A percentile compares a stretch with the other conserved stretches of the same genome.
Evolutionary conservation across 192 early-diverging fungal genomes (phyloP).

Genomic region (Piromyces finnis): DNA sequence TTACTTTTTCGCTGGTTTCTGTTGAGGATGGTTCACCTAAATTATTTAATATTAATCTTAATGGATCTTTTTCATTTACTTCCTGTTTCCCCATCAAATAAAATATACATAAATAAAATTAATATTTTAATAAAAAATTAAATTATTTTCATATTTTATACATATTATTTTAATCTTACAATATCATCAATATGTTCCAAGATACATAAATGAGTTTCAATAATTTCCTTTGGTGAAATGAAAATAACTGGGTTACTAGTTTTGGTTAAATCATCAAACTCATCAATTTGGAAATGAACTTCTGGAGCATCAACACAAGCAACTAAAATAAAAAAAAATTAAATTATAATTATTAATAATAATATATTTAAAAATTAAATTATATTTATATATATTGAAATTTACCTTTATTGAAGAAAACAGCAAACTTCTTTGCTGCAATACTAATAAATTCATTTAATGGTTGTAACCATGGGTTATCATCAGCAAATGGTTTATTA

Average conservation of each 20-base stretch:
- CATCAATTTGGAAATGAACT: conserved; percentile 76
- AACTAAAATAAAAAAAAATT: conserved; percentile 20
- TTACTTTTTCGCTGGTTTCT: not conserved
- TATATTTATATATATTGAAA: not conserved
- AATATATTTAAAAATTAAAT: not conserved
- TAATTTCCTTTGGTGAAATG: conserved; percentile 82
- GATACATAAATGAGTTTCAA: conserved; percentile 68
- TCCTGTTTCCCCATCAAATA: too few species aligned
- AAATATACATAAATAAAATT: too few species aligned
- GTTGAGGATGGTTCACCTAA: conserved; percentile 16
- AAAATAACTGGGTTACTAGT: conserved; percentile 73
- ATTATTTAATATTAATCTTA: conserved; percentile 19
- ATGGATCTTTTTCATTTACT: conserved; percentile 14
- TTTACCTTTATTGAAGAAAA: conserved; percentile 68
- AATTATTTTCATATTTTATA: too few species aligned
- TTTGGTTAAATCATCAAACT: conserved; percentile 58
- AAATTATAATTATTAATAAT: not conserved
- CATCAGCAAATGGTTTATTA: conserved; percentile 52
- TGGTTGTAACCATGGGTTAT: conserved; percentile 43
- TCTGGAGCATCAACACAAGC: conserved; percentile 75
- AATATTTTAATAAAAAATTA: too few species aligned
- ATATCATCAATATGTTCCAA: conserved; percentile 63
- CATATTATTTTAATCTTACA: conserved; percentile 6
- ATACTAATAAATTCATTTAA: conserved; percentile 69
- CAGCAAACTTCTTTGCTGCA: conserved; percentile 56